Base-by-base conservation (phyloP, 2,329 filamentous ascomycete species). In the Colletotrichum tofieldiae region DNA sequence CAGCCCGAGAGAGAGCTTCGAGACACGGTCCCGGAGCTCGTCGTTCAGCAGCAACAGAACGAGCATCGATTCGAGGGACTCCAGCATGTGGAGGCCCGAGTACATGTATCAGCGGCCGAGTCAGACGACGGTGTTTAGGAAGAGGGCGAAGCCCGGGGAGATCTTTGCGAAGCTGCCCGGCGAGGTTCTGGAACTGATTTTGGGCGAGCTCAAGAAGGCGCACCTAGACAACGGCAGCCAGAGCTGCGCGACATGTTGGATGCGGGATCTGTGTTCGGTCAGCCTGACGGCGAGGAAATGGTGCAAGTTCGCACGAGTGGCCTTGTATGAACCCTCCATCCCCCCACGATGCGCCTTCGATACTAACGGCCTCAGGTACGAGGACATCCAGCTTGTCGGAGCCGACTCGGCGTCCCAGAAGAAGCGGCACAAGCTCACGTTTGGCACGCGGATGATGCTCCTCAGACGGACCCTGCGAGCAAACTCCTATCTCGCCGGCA, bases 161-260 rank as follows among this genome's bases (percentile, higher is more conserved):
- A 79, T 88, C 8, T 89, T 91, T 71, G 83, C 83, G n/a, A 83
- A 83, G 26, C 75, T 92, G 20, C 89, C 90, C 0, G 85, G 86
- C n/a, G 89, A 91, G 76, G 87, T 92, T 2, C 78, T 92, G 56
- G 84, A 87, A 63, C 80, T 89, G 43, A 87, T 92, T n/a, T 76
- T 92, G 43, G 84, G 84, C 49, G 84, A 87, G 65, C 79, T 92
- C 23, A 88, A 85, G 76, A 81, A 83, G 47, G 77, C 85, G 18
- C 90, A 92, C 76, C 77, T 91, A 16, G 80, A 78, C 8, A 77
- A 80, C 18, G 80, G 81, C 3, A 87, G 85, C 74, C 80, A 81
- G 43, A 90, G 89, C 78, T 92, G 90, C 77, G 85, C 89, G 20
- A 92, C 90, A 23, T 92, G 90, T 78, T 91, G 88, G 87, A 90